These are phyloP conservation scores for Mortierella sp. DNA, from an alignment of 371 early-diverging fungal species.

Conservation along the genomic window DNA sequence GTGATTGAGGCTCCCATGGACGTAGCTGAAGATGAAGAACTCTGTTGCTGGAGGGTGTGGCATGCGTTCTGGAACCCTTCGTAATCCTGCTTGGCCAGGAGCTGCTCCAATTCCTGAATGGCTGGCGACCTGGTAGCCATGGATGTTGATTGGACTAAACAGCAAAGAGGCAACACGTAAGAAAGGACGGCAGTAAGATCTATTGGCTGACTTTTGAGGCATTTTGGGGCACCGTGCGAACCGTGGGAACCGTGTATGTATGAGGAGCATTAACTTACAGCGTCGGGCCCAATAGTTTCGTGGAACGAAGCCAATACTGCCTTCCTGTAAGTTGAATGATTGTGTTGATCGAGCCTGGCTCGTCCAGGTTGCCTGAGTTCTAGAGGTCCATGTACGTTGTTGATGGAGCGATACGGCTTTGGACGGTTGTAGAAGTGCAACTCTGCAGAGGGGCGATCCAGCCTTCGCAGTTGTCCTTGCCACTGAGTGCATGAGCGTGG, in stretches of 20 bases:
- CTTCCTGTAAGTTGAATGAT: background rate
- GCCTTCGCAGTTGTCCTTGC: conserved; percentile 23
- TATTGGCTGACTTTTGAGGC: no score
- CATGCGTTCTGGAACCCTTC: conserved; percentile 44
- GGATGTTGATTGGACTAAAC: background rate
- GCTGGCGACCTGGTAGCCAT: conserved; percentile 2
- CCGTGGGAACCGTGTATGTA: no score
- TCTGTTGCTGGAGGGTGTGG: conserved; percentile 1
- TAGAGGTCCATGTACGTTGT: background rate
- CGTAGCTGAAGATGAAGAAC: background rate
- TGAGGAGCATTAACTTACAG: no score
- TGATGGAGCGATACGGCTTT: conserved; percentile 6
- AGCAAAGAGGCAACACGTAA: background rate
- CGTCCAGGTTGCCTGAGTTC: background rate
- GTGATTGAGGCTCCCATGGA: background rate
- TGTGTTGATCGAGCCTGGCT: background rate
- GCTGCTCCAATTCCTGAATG: conserved; percentile 31
- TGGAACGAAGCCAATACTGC: no score
- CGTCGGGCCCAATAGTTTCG: no score
- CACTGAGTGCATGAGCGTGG: conserved; percentile 7
- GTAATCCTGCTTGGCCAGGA: conserved; percentile 28
- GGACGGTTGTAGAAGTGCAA: conserved; percentile 16
- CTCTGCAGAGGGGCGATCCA: conserved; percentile 25
- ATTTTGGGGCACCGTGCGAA: no score
- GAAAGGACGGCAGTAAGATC: no score